phyloP scores from a whole-genome alignment of 805 yeast genomes.

The Metschnikowia similis region DNA sequence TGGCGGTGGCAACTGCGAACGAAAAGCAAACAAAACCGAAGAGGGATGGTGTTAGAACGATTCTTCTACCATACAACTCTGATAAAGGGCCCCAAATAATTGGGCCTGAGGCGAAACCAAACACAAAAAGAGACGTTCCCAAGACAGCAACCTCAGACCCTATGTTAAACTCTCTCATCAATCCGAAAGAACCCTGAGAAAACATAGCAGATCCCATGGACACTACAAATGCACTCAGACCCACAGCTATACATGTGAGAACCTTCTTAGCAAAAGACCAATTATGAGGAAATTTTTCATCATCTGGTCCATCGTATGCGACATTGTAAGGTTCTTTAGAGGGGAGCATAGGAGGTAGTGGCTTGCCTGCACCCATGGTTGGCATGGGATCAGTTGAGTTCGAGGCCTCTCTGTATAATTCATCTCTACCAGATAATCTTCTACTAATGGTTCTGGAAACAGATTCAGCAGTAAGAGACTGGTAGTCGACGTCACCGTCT shows the following conservation, averaged over 20 bases:
- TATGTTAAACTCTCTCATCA: conserved; percentile 53
- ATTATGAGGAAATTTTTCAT: conserved; percentile 77
- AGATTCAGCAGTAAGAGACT: conserved; percentile 12
- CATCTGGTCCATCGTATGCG: conserved; percentile 71
- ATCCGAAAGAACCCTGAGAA: conserved; percentile 52
- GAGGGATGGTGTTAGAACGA: conserved; percentile 52
- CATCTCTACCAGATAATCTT: conserved; percentile 25
- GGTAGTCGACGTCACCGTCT: conserved; percentile 7
- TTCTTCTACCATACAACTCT: conserved; percentile 70
- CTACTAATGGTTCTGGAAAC: conserved; percentile 14
- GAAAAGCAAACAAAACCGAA: conserved; percentile 57
- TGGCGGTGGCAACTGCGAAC: conserved; percentile 35
- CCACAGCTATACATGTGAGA: conserved; percentile 23
- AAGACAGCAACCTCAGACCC: conserved; percentile 67
- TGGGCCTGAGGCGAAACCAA: conserved; percentile 94
- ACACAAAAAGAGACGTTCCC: conserved; percentile 76
- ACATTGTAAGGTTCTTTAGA: conserved; percentile 57
- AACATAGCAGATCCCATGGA: conserved; percentile 84
- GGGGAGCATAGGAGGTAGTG: conserved; percentile 59
- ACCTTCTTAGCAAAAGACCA: conserved; percentile 47
- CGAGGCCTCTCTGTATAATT: conserved; percentile 25
- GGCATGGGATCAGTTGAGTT: conserved; percentile 30
- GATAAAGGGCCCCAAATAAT: conserved; percentile 85
- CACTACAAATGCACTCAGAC: conserved; percentile 27
- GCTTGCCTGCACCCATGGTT: conserved; percentile 63